Evolutionary conservation across 495 filamentous ascomycete species (phyloP).

Genomic region (Aspergillus sparsus): DNA sequence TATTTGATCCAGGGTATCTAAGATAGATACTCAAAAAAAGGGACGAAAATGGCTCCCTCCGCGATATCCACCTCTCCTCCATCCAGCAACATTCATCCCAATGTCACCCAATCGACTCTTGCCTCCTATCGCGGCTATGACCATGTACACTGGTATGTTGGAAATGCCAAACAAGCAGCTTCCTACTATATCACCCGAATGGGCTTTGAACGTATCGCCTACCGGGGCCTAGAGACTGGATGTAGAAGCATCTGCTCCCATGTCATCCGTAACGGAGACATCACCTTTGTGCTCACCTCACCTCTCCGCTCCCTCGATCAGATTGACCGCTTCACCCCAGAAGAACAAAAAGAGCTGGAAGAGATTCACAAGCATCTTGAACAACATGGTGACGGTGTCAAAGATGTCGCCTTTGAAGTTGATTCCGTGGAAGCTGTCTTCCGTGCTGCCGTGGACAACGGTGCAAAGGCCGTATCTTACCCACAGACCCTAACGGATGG

Average conservation of each 20-base stretch:
- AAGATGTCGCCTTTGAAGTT: conserved; percentile 89
- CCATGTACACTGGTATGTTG: conserved; percentile 90
- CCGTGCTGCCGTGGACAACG: conserved; percentile 63
- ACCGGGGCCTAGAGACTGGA: conserved; percentile 84
- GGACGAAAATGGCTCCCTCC: conserved; percentile 64
- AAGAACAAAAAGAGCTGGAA: conserved; percentile 59
- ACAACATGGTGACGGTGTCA: conserved; percentile 85
- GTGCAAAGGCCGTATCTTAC: conserved; percentile 62
- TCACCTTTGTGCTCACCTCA: conserved; percentile 82
- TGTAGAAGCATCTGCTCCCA: conserved; percentile 72
- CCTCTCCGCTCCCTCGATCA: conserved; percentile 66
- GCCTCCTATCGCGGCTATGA: conserved; percentile 79
- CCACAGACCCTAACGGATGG: conserved; percentile 51
- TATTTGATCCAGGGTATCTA: too few species aligned
- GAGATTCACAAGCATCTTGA: conserved; percentile 77
- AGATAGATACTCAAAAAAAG: too few species aligned
- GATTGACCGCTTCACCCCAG: conserved; percentile 45
- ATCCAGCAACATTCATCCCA: conserved; percentile 16
- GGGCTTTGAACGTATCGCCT: conserved; percentile 79
- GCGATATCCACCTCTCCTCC: conserved; percentile 60
- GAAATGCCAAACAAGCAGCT: conserved; percentile 92
- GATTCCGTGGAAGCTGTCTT: conserved; percentile 80
- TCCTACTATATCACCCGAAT: conserved; percentile 82
- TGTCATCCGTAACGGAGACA: conserved; percentile 73
- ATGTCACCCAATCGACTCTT: conserved; percentile 25